Evolutionary conservation across 2,329 filamentous ascomycete species (phyloP), one percentile per base, ranked within the genome.

Genomic region (Hymenoscyphus infarciens): DNA sequence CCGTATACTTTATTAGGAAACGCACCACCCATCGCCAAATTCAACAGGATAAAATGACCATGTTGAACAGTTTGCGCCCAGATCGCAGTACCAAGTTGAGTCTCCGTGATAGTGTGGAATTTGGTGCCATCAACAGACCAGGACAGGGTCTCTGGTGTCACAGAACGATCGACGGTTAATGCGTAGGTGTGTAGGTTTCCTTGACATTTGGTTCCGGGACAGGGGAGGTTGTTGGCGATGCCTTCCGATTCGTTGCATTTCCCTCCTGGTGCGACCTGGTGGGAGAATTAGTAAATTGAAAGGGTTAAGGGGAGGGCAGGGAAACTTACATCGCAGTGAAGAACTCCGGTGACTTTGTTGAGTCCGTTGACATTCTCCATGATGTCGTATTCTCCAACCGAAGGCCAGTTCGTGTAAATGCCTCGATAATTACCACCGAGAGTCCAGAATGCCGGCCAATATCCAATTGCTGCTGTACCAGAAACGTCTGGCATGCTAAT

Each of bases 381-480:
- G 56, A 81, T 74, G 70, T 81, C 79, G 45, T 80, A 72, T 72
- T 81, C 79, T 62, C 77, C 77, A 16, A 76, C 67, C 2, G 66
- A 56, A 0, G 80, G 79, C 80, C 79, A 81, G 62, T 74, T 75
- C 13, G 63, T 68, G 63, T 75, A 76, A 61, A 77, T 73, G 31
- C 69, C 69, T 53, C 78, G 75, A 69, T 75, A 79, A 1, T 65
- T 69, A 6, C 72, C 64, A 6, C 79, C 79, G 35, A 81, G 74
- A 27, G 75, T 71, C 79, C 79, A 81, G 66, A 81, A 81, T 0
- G 78, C 79, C 0, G 77, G 77, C 79, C 79, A 81, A 68, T 80
- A 78, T 27, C 78, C 78, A 56, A 57, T n/a, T 73, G 65, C 64
- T 77, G 74, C 10, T 67, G 56, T 15, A 57, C 27, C 39, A 62